These are phyloP conservation scores for Bifiguratus adelaidae DNA, from an alignment of 192 early-diverging fungal genomes.

Conservation along the genomic window DNA sequence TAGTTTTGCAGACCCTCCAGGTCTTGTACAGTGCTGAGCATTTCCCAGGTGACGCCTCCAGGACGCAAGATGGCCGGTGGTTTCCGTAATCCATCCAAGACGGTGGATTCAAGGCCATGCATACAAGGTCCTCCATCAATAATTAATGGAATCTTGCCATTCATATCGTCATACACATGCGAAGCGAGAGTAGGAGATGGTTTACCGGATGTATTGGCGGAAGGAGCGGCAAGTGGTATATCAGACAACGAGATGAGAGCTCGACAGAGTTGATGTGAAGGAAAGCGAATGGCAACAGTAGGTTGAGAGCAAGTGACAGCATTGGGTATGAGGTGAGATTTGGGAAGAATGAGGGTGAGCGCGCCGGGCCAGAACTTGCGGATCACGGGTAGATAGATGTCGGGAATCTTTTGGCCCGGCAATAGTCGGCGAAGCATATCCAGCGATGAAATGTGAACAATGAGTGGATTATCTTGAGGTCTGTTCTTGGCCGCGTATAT, in stretches of 20 bases:
- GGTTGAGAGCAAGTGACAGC: slow-evolving; percentile 74
- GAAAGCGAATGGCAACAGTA: slow-evolving; percentile 87
- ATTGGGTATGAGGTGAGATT: slow-evolving; percentile 53
- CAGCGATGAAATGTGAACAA: slow-evolving; percentile 90
- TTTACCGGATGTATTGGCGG: slow-evolving; percentile 93
- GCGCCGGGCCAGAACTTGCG: slow-evolving; percentile 85
- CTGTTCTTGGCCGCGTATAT: slow-evolving; percentile 86
- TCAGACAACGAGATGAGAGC: slow-evolving; percentile 76
- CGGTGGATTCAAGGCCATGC: slow-evolving; percentile 89
- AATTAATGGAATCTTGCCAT: slow-evolving; percentile 71
- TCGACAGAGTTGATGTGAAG: slow-evolving; percentile 83
- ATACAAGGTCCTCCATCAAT: slow-evolving; percentile 85
- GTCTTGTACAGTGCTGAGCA: slow-evolving; percentile 43
- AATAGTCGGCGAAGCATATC: slow-evolving; percentile 72
- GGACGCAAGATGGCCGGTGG: slow-evolving; percentile 82
- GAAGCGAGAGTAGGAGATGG: slow-evolving; percentile 87
- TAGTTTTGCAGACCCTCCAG: slow-evolving; percentile 68
- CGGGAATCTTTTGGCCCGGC: slow-evolving; percentile 50
- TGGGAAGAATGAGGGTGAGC: slow-evolving; percentile 81
- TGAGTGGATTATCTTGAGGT: slow-evolving; percentile 94
- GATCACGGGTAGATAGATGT: slow-evolving; percentile 58
- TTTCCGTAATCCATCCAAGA: slow-evolving; percentile 69
- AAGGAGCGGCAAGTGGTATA: slow-evolving; percentile 92
- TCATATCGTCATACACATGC: slow-evolving; percentile 81
- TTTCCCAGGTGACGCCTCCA: slow-evolving; percentile 85